Evolutionary conservation across 2,329 filamentous ascomycete species (phyloP), one percentile per base, ranked within the genome.

Genomic region (Exophiala bonariae): DNA sequence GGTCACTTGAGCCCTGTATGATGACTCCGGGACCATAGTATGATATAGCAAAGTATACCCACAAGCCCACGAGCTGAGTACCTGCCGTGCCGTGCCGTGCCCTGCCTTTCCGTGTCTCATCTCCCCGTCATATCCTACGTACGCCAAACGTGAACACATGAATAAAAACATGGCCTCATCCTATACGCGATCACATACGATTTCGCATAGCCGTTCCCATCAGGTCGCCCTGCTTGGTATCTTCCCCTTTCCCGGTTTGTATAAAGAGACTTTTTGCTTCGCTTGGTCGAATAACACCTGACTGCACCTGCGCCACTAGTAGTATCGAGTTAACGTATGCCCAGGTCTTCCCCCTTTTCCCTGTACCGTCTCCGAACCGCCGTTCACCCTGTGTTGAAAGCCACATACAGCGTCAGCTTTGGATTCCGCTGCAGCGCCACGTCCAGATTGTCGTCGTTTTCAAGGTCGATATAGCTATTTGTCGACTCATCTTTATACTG

Each of bases 401-500:
- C 53, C 23, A 56, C 53, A 32, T 51, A 47, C 17, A 96, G 74
- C 44, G 91, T 82, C 54, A 97, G 75, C 72, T 96, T 96, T 57
- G 90, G 85, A 68, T 95, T 95, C 59, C 89, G 77, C 59, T 87
- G 80, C 54, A 96, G 74, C 3, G 92, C 92, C 56, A 81, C 78
- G 55, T 90, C 85, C 42, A 97, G 72, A 65, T 96, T 90, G 53
- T 86, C 79, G 63, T 96, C 84, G 67, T 82, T 90, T 62, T 87
- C 75, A 55, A 97, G 74, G 30, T 82, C 82, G 33, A 86, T 82
- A 66, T 86, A 87, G 54, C 87, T 81, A 19, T 85, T 86, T 3
- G 84, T 86, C 23, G 80, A 75, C 65, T 96, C 91, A 57, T 96
- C 91, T 66, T 88, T 86, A 73, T 95, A 96, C 58, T 84, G 88